Base-by-base conservation (phyloP, 164 flowering plant species). In the Annona cherimola region DNA sequence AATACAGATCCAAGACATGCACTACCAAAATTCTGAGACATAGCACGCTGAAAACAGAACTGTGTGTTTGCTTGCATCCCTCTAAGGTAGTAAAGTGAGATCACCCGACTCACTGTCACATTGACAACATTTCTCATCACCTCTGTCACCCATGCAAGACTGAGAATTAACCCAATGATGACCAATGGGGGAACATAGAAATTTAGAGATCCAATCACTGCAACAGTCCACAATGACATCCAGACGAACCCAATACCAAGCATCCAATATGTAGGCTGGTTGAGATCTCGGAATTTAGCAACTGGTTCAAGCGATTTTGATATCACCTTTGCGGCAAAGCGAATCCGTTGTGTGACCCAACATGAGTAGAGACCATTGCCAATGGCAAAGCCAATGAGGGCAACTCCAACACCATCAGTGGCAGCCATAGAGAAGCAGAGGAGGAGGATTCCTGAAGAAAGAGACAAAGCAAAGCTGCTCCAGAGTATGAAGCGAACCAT, bases 311-410 rank as follows among this genome's bases (percentile, higher is more conserved):
- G 84, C 0, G 96, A 81, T 69, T 86, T 85, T 6, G 78, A 19
- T 45, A 94, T 69, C 2, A 94, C 74, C 71, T 77, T 79, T 12
- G 74, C 78, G 50, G 92, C 84, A 66, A 90, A 92, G 35, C 67
- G 62, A 35, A 84, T 82, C 70, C 97, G 73, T 3, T 74, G 89
- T 4, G 79, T 80, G 8, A 89, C 93, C 99, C 96, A 92, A 72
- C 97, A 92, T 59, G 94, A 87, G 71, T 94, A 94, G 26, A 94
- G 82, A 1, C 96, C 99, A 76, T 84, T 87, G 4, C 99, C 93
- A 42, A 92, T 81, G 3, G 95, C 69, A 69, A 89, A 94, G 42
- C 70, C 83, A 1, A 92, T 72, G 2, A 88, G 82, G 45, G 83
- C 80, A 7, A 84, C 90, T 16, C 97, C 97, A 26, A 89, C 77